Percentiles rank a stretch among this genome's conserved stretches.
phyloP scores from a whole-genome alignment of 164 flowering plant species.

The Brasenia schreberi region DNA sequence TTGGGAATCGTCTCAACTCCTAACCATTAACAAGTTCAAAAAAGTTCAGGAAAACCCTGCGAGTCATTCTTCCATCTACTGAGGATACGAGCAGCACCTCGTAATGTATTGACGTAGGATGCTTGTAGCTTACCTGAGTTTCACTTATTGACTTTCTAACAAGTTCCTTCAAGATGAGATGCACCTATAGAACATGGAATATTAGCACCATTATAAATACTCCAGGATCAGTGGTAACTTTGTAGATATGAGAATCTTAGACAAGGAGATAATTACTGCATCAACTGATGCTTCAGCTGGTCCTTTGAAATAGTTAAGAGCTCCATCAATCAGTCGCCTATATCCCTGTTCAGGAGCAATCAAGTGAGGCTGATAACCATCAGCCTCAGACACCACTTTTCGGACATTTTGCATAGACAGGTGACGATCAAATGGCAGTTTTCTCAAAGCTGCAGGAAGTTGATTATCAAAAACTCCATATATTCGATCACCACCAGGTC shows the following conservation, averaged over 20 bases:
- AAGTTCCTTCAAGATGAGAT: conserved; percentile 39
- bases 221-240: not conserved
- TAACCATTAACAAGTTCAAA: conserved; percentile 11
- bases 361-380: conserved; percentile 88
- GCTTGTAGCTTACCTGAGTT: conserved; percentile 19
- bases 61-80: too few species aligned
- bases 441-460: conserved; percentile 71
- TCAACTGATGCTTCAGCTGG: conserved; percentile 73
- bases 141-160: conserved; percentile 44
- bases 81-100: not conserved
- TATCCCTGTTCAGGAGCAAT: conserved; percentile 88
- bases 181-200: conserved; percentile 23
- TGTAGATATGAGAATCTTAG: not conserved
- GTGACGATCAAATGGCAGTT: conserved; percentile 79
- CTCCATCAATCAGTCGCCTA: conserved; percentile 59
- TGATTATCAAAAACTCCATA: conserved; percentile 69
- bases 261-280: conserved; percentile 28
- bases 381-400: conserved; percentile 77
- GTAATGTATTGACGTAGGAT: not conserved
- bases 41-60: not conserved
- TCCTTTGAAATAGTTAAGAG: conserved; percentile 42
- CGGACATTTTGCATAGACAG: conserved; percentile 70
- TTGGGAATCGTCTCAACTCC: conserved; percentile 58
- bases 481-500: conserved; percentile 80
- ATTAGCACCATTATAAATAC: not conserved